Evolutionary conservation across 805 yeast genomes (phyloP).

Genomic region (Barnettozyma salicaria): DNA sequence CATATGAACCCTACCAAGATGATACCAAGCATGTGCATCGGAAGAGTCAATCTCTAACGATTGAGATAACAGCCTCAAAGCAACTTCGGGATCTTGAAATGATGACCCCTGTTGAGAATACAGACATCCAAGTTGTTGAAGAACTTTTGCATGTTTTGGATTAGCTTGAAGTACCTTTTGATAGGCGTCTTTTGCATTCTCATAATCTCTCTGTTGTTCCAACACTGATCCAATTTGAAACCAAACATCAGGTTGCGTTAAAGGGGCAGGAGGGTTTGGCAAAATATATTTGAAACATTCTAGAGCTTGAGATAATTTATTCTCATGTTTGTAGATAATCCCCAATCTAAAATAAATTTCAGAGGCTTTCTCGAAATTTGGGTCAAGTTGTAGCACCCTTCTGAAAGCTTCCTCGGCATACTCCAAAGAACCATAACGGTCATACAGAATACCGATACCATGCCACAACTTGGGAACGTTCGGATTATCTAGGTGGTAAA

Average conservation of each 20-base stretch:
- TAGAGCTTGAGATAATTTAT: conserved; percentile 75
- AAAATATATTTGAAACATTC: conserved; percentile 94
- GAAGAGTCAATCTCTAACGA: conserved; percentile 83
- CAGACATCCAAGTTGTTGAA: conserved; percentile 93
- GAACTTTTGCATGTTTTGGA: conserved; percentile 92
- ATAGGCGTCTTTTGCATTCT: conserved; percentile 90
- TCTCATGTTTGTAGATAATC: conserved; percentile 92
- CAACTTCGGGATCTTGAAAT: conserved; percentile 76
- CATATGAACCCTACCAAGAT: conserved; percentile 95
- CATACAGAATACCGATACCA: conserved; percentile 95
- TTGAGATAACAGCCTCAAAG: conserved; percentile 75
- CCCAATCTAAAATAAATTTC: conserved; percentile 96
- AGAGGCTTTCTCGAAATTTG: conserved; percentile 91
- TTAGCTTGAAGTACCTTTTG: conserved; percentile 85
- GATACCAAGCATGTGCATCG: conserved; percentile 97
- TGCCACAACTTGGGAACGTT: conserved; percentile 98
- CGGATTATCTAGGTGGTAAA: conserved; percentile 84
- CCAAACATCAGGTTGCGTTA: conserved; percentile 97
- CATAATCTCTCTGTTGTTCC: conserved; percentile 89
- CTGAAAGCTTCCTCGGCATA: conserved; percentile 99
- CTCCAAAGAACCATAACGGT: conserved; percentile 91
- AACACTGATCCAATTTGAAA: conserved; percentile 95
- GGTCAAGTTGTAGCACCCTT: conserved; percentile 90
- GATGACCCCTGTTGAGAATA: conserved; percentile 69
- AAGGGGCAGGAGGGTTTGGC: conserved; percentile 87